These are phyloP conservation scores for Pyrenophora teres DNA, from an alignment of 2,329 filamentous ascomycete species.

Conservation along the genomic window DNA sequence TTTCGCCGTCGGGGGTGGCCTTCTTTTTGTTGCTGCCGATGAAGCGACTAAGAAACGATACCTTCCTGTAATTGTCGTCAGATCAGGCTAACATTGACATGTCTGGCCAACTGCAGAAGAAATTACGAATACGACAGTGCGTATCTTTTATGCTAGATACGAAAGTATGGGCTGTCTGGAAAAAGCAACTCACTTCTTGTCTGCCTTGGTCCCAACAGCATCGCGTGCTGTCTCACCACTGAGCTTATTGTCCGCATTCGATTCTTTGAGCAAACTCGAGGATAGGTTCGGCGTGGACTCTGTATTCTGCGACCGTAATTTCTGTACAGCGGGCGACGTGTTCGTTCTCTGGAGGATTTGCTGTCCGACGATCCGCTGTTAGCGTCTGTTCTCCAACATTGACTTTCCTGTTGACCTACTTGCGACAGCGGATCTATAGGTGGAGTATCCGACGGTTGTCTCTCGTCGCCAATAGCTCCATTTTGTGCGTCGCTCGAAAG, in stretches of 20 bases:
- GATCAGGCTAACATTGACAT: slow-evolving; percentile 38
- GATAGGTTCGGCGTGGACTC: slow-evolving; percentile 39
- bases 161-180: slow-evolving; percentile 4
- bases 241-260: slow-evolving; percentile 49
- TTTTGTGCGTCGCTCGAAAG: slow-evolving; percentile 26
- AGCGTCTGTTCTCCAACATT: slow-evolving; percentile 11
- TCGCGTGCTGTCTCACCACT: slow-evolving; percentile 34
- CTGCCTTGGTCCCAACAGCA: slow-evolving; percentile 29
- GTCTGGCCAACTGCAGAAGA: no score
- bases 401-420: slow-evolving; percentile 52
- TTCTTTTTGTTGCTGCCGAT: slow-evolving; percentile 77
- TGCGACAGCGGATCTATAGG: slow-evolving; percentile 71
- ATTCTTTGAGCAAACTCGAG: slow-evolving; percentile 55
- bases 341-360: slow-evolving; percentile 69
- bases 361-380: slow-evolving; percentile 36
- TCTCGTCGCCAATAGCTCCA: slow-evolving; percentile 21
- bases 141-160: neutral
- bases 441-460: slow-evolving; percentile 44
- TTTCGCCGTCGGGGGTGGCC: slow-evolving; percentile 53
- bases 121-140: no score
- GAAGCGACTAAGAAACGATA: slow-evolving; percentile 88
- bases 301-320: slow-evolving; percentile 56
- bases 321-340: slow-evolving; percentile 63
- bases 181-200: slow-evolving; percentile 45
- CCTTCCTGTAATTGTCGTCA: slow-evolving; percentile 64